Evolutionary conservation across 768 basidiomycete genomes (phyloP).

Genomic region (Sutorius australiensis): DNA sequence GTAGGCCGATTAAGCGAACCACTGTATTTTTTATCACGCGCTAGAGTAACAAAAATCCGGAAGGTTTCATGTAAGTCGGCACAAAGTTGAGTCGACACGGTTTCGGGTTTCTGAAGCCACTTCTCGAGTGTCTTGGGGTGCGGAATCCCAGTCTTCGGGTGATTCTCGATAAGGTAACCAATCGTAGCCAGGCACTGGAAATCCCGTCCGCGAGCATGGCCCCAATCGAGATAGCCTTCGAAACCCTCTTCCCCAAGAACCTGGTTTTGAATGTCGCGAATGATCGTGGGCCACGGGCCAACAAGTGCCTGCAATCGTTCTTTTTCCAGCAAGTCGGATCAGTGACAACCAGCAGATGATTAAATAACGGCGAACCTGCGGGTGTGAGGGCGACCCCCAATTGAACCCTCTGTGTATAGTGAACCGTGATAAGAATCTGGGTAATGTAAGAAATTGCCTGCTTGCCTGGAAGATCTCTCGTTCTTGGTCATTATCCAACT

Average conservation of each 20-base stretch:
- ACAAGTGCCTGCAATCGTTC: slow-evolving; percentile 51
- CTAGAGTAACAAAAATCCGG: slow-evolving; percentile 33
- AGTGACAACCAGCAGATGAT: background rate
- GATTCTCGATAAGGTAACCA: slow-evolving; percentile 30
- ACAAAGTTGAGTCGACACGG: slow-evolving; percentile 27
- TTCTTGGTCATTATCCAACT: slow-evolving; percentile 49
- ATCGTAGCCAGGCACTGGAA: slow-evolving; percentile 44
- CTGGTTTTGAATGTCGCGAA: slow-evolving; percentile 38
- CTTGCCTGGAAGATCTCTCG: slow-evolving; percentile 62
- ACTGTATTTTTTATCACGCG: slow-evolving; percentile 31
- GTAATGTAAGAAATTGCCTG: background rate
- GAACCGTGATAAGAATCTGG: background rate
- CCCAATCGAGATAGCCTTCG: slow-evolving; percentile 40
- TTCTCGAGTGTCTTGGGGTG: slow-evolving; percentile 32
- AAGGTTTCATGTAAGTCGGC: slow-evolving; percentile 32
- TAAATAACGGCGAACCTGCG: slow-evolving; percentile 34
- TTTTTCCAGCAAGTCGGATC: slow-evolving; percentile 14
- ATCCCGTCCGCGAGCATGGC: slow-evolving; percentile 42
- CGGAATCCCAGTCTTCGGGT: slow-evolving; percentile 27
- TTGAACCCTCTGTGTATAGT: slow-evolving; percentile 42
- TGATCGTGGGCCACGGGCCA: slow-evolving; percentile 41
- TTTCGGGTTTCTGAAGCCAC: slow-evolving; percentile 32
- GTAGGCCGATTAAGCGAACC: slow-evolving; percentile 32
- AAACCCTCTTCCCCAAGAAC: slow-evolving; percentile 36
- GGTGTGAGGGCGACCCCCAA: slow-evolving; percentile 48